These are phyloP conservation scores for Tarenaya hassleriana DNA, from an alignment of 345 rosid species.

Conservation along the genomic window DNA sequence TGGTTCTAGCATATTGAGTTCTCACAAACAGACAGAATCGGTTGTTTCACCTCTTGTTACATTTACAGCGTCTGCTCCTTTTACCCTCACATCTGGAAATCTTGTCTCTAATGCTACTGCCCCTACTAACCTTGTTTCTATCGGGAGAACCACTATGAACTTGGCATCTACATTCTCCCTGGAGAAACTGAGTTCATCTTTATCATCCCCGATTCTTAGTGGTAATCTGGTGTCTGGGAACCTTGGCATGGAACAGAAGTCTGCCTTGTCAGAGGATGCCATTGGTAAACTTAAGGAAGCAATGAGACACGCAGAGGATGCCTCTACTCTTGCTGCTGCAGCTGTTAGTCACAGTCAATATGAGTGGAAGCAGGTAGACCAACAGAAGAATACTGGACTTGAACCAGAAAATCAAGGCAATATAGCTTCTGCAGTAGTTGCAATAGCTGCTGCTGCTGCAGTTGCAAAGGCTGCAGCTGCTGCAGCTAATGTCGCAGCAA, in stretches of 20 bases:
- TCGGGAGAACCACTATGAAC: slow-evolving; percentile 31
- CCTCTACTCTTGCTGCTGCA: slow-evolving; percentile 67
- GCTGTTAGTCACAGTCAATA: slow-evolving; percentile 66
- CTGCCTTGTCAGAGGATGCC: slow-evolving; percentile 53
- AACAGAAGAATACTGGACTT: slow-evolving; percentile 48
- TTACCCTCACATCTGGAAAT: slow-evolving; percentile 10
- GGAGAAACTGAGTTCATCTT: slow-evolving; percentile 38
- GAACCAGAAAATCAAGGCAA: slow-evolving; percentile 53
- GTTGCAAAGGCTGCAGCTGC: slow-evolving; percentile 99
- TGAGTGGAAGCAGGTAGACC: slow-evolving; percentile 67
- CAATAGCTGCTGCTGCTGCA: slow-evolving; percentile 83
- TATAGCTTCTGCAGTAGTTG: slow-evolving; percentile 83
- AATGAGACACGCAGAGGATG: slow-evolving; percentile 69
- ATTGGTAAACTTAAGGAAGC: slow-evolving; percentile 62
- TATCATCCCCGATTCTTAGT: slow-evolving; percentile 31
- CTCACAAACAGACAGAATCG: slow-evolving; percentile 40
- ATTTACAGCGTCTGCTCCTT: slow-evolving; percentile 33
- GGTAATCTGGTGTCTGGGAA: slow-evolving; percentile 37
- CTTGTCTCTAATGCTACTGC: slow-evolving; percentile 16
- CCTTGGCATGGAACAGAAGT: slow-evolving; percentile 34
- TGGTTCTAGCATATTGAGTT: slow-evolving; percentile 36
- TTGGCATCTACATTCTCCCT: slow-evolving; percentile 32
- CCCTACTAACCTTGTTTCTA: slow-evolving; percentile 21
- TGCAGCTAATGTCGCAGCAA: slow-evolving; percentile 86
- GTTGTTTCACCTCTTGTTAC: slow-evolving; percentile 36